These are phyloP conservation scores for Phyllosticta citrichinensis DNA, from an alignment of 2,329 filamentous ascomycete genomes.

Conservation along the genomic window DNA sequence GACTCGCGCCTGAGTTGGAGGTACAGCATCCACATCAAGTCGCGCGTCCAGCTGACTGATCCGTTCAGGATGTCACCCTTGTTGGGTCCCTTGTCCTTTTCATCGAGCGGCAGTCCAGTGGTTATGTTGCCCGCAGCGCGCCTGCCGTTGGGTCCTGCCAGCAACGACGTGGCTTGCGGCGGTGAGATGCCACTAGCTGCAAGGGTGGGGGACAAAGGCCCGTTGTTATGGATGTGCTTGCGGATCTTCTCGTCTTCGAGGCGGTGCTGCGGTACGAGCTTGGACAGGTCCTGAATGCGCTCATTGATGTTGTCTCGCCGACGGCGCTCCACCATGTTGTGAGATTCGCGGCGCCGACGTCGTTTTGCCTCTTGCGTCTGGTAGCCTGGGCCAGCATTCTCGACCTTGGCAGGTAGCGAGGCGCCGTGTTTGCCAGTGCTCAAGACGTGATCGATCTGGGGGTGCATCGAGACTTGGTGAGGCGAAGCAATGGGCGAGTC, in stretches of 20 bases:
- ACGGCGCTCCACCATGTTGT: constrained; percentile 91
- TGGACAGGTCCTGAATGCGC: constrained; percentile 90
- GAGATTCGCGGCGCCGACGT: constrained; percentile 81
- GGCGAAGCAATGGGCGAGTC: constrained; percentile 87
- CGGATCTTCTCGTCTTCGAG: constrained; percentile 95
- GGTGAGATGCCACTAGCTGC: constrained; percentile 57
- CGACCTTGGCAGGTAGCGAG: constrained; percentile 81
- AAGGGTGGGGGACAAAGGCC: constrained; percentile 74
- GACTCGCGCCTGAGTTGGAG: constrained; percentile 83
- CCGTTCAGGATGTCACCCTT: constrained; percentile 98
- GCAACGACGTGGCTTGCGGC: constrained; percentile 74
- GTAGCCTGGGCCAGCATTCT: constrained; percentile 36
- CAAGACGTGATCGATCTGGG: constrained; percentile 81
- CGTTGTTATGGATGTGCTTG: constrained; percentile 88
- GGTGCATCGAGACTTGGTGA: constrained; percentile 53
- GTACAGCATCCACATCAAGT: constrained; percentile 95
- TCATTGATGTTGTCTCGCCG: constrained; percentile 98
- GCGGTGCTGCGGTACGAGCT: constrained; percentile 81
- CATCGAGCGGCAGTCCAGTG: constrained; percentile 82
- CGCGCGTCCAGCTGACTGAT: constrained; percentile 91
- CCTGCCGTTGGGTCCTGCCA: constrained; percentile 75
- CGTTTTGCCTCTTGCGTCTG: constrained; percentile 91
- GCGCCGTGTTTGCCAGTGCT: constrained; percentile 64
- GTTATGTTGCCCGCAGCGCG: constrained; percentile 80
- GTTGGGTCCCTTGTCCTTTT: constrained; percentile 97